phyloP scores from a whole-genome alignment of 169 alveolate genomes.

The Miamiensis avidus region DNA sequence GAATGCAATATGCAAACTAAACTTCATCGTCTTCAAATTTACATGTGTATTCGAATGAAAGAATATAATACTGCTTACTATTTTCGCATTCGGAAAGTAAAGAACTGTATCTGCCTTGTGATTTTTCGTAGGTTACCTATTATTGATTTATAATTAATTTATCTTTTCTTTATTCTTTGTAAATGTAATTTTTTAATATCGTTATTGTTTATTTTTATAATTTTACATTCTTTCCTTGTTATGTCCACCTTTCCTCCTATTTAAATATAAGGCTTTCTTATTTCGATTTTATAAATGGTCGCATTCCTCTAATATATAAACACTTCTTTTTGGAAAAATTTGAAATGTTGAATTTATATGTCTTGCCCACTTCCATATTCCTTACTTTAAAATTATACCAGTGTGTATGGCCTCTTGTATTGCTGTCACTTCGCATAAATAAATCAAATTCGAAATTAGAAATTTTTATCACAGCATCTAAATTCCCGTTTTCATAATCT shows the following conservation, averaged over 20 bases:
- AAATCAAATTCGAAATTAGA: slow-evolving; percentile 74
- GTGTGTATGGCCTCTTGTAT: slow-evolving; percentile 88
- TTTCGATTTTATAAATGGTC: slow-evolving; percentile 51
- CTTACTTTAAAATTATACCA: slow-evolving; percentile 87
- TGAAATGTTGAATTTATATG: slow-evolving; percentile 71
- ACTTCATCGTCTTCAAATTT: not conserved
- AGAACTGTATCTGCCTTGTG: not conserved
- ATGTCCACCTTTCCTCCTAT: slow-evolving; percentile 48
- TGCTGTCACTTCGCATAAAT: slow-evolving; percentile 73
- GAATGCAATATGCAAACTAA: not conserved
- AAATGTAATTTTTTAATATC: too few relatives aligned
- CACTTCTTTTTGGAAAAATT: slow-evolving; percentile 80
- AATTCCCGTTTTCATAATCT: slow-evolving; percentile 74
- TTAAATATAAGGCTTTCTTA: slow-evolving; percentile 11
- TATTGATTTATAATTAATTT: not conserved
- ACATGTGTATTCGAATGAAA: not conserved
- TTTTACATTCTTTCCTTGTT: slow-evolving; percentile 61
- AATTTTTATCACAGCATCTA: slow-evolving; percentile 51
- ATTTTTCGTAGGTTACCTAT: not conserved
- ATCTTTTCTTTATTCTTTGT: too few relatives aligned
- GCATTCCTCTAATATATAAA: slow-evolving; percentile 76
- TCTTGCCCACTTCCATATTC: slow-evolving; percentile 48
- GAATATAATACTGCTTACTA: not conserved
- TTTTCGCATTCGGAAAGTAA: too few relatives aligned
- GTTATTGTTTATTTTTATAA: slow-evolving; percentile 53